Evolutionary conservation across 73 alveolate species (phyloP), one percentile per base, ranked within the genome.

Genomic region (Paramecium octaurelia): DNA sequence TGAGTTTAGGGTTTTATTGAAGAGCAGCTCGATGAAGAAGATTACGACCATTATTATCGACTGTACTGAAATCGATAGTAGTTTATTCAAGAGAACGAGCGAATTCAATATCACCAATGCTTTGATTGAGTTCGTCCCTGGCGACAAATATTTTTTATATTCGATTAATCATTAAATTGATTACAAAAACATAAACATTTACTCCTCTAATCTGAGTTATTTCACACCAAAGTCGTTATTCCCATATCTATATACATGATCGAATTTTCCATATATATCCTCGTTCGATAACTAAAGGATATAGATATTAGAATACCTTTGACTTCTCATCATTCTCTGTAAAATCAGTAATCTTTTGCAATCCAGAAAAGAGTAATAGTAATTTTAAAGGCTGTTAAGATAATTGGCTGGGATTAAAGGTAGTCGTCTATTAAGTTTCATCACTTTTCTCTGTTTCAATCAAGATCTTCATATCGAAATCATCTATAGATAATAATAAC

Each of bases 81-180:
- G 92, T 92, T 24, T 98, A 97, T 92, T 96, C 98, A 50, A 93
- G 85, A 75, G 95, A 85, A 18, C 98, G 93, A 11, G 96, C 99
- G 8, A 94, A 96, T 8, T 88, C 88, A 31, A 98, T 98, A 54
- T 23, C 96, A 50, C 92, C 95, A 95, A 92, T 85, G 94, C 95
- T 92, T 88, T 88, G 71, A 70, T 80, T 83, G 88, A 64, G 46
- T 64, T 20, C 24, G 3, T 64, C 84, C 23, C 48, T 11, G 9
- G 24, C 48, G 42, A 64, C 77, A 34, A 64, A 64, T 23, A 64
- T 64, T 64, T 64, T 64, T 23, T 64, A 64, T 64, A 64, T 31
- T 64, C 48, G 77, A 64, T 64, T 64, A 64, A 64, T 64, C 84
- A 64, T 64, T 64, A 64, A 64, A 64, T 64, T 27, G 84, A 64